Evolutionary conservation across 495 filamentous ascomycete genomes (phyloP).

Genomic region (Aspergillus hancockii): DNA sequence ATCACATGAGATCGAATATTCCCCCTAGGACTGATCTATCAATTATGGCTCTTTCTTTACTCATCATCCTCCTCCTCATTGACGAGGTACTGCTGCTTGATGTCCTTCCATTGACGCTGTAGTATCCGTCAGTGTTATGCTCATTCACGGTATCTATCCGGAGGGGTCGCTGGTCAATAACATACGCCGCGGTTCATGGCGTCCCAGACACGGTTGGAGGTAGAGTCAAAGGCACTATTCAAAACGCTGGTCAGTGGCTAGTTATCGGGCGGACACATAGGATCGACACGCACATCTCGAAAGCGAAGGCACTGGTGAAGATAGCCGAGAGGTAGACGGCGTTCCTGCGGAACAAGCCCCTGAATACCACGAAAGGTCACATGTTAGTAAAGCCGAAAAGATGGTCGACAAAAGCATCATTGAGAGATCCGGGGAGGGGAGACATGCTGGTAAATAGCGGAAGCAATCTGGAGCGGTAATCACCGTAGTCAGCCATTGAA

Average conservation of each 20-base stretch:
- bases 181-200: slow-evolving; percentile 84
- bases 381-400: slow-evolving; percentile 18
- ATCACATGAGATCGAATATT: slow-evolving; percentile 25
- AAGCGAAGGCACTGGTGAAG: slow-evolving; percentile 84
- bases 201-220: slow-evolving; percentile 85
- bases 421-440: slow-evolving; percentile 29
- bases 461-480: slow-evolving; percentile 49
- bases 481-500: slow-evolving; percentile 38
- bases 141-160: not conserved
- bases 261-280: slow-evolving; percentile 5
- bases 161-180: slow-evolving; percentile 15
- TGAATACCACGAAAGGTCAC: slow-evolving; percentile 37
- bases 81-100: slow-evolving; percentile 81
- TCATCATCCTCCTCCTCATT: slow-evolving; percentile 59
- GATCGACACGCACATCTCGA: slow-evolving; percentile 76
- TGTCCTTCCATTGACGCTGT: slow-evolving; percentile 99
- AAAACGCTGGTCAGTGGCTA: slow-evolving; percentile 21
- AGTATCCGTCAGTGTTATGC: slow-evolving; percentile 32
- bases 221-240: slow-evolving; percentile 72
- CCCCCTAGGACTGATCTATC: slow-evolving; percentile 14
- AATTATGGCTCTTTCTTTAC: slow-evolving; percentile 26
- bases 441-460: slow-evolving; percentile 81
- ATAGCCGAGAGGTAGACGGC: slow-evolving; percentile 80
- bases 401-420: slow-evolving; percentile 2
- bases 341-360: slow-evolving; percentile 83